Evolutionary conservation across 768 basidiomycete species (phyloP).

Genomic region (Tubosaeta brunneosetosa): DNA sequence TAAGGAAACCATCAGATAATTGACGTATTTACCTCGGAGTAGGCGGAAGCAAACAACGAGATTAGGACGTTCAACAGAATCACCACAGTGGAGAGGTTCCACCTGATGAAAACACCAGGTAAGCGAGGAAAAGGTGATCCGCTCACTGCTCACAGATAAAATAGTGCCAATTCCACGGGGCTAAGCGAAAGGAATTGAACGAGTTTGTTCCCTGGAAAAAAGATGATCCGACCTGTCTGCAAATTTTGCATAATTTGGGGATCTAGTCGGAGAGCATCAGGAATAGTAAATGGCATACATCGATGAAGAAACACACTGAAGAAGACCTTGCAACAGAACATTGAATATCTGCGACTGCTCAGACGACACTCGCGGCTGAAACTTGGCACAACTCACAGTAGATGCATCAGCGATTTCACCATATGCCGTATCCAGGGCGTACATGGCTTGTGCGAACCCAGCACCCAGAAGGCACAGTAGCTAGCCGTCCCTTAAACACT

Average conservation of each 20-base stretch:
- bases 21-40: conserved; percentile 64
- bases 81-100: conserved; percentile 80
- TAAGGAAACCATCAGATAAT: background rate
- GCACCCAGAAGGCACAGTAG: conserved; percentile 75
- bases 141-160: conserved; percentile 61
- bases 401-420: conserved; percentile 56
- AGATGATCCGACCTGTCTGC: conserved; percentile 36
- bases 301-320: conserved; percentile 50
- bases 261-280: conserved; percentile 31
- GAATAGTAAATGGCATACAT: background rate
- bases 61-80: conserved; percentile 91
- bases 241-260: conserved; percentile 65
- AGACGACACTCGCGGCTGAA: background rate
- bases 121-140: background rate
- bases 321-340: conserved; percentile 69
- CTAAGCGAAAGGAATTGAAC: conserved; percentile 26
- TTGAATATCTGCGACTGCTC: conserved; percentile 52
- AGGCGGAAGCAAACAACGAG: conserved; percentile 92
- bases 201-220: background rate
- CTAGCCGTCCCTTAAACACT: conserved; percentile 34
- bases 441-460: conserved; percentile 84
- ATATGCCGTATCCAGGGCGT: conserved; percentile 88
- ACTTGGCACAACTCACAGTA: conserved; percentile 35
- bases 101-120: conserved; percentile 37
- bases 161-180: conserved; percentile 60